Conservation (phyloP, 768 basidiomycete species). For the Suillus brevipes region DNA sequence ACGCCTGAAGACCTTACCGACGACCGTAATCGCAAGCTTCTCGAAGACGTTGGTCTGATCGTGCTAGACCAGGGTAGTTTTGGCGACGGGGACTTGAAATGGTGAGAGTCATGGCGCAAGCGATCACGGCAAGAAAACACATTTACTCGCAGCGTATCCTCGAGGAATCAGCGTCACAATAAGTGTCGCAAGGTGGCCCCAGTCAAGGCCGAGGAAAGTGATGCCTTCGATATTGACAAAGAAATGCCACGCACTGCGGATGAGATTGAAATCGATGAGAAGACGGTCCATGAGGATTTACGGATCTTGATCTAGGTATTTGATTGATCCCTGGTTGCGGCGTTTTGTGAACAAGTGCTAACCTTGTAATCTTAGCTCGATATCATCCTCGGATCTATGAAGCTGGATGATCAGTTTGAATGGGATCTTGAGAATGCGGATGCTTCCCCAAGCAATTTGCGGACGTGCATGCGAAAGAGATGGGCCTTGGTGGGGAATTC, state of each 20-base stretch:
- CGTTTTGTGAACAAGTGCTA: constrained; percentile 5
- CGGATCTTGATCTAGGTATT: constrained; percentile 86
- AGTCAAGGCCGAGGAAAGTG: constrained; percentile 26
- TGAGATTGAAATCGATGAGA: constrained; percentile 66
- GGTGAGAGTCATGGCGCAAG: constrained; percentile 78
- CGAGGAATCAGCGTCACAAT: constrained; percentile 27
- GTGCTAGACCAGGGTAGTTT: constrained; percentile 40
- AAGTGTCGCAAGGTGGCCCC: constrained; percentile 44
- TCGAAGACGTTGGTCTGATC: constrained; percentile 24
- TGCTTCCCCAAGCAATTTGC: constrained; percentile 94
- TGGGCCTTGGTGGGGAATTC: constrained; percentile 92
- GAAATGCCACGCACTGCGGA: constrained; percentile 56
- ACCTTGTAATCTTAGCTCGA: constrained; percentile 62
- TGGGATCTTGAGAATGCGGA: constrained; percentile 88
- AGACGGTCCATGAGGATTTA: constrained; percentile 77
- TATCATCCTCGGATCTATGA: constrained; percentile 90
- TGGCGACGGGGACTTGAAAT: constrained; percentile 49
- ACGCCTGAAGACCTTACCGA: constrained; percentile 4
- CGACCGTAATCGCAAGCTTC: constrained; percentile 27
- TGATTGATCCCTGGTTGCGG: constrained; percentile 21
- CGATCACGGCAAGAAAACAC: constrained; percentile 37
- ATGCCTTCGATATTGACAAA: constrained; percentile 31
- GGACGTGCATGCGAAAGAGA: constrained; percentile 77
- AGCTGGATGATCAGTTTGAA: constrained; percentile 95
- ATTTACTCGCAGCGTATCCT: constrained; percentile 24